Conservation (phyloP, 23 red algal genomes). For the Gracilaria domingensis region DNA sequence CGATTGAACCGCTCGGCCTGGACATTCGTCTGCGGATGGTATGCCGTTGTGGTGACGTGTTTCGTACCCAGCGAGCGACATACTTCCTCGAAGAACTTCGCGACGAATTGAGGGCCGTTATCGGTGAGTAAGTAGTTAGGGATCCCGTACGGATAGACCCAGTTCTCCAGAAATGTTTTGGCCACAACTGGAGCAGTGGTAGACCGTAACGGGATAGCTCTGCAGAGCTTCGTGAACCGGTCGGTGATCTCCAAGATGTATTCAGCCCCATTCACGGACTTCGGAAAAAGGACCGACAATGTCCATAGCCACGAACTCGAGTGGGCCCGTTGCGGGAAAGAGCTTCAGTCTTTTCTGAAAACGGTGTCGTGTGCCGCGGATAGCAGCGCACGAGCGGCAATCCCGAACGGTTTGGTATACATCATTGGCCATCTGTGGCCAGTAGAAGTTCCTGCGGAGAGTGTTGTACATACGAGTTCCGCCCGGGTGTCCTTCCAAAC, state of each 20-base stretch:
- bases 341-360: conserved; percentile 16
- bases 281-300: conserved; percentile 39
- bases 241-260: conserved; percentile 48
- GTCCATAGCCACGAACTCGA: conserved; percentile 59
- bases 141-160: conserved; percentile 15
- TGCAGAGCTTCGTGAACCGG: conserved; percentile 18
- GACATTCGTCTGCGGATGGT: too few relatives aligned
- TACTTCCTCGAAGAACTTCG: not conserved
- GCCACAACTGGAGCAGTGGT: not conserved
- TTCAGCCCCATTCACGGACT: not conserved
- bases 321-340: conserved; percentile 1
- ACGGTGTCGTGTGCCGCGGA: not conserved
- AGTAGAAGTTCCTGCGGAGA: conserved; percentile 21
- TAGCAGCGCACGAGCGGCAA: conserved; percentile 30
- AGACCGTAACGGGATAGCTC: conserved; percentile 37
- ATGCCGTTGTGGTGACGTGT: not conserved
- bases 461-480: conserved; percentile 41
- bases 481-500: conserved; percentile 29
- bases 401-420: not conserved
- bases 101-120: not conserved
- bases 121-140: not conserved
- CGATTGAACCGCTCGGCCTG: too few relatives aligned
- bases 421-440: conserved; percentile 43
- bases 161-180: not conserved
- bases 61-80: not conserved